Evolutionary conservation across 331 rosid species (phyloP).

Genomic region (Cucumis variabilis): DNA sequence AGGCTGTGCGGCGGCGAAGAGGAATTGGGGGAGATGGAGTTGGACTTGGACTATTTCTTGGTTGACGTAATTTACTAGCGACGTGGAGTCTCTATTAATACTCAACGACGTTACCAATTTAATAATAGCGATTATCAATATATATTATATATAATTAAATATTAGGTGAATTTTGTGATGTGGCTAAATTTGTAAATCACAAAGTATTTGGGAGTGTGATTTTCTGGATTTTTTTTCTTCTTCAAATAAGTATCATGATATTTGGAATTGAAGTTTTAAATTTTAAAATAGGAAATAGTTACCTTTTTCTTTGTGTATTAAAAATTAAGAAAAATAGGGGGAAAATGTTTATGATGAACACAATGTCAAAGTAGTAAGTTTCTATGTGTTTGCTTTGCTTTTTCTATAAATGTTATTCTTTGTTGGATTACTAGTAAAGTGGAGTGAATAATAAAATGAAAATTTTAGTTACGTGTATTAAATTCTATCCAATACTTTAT

Average conservation of each 20-base stretch:
- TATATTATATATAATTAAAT: too few relatives aligned
- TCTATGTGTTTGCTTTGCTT: too few relatives aligned
- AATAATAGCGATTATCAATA: background rate
- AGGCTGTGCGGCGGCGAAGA: conserved; percentile 51
- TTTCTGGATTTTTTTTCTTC: background rate
- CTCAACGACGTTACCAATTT: background rate
- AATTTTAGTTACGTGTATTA: too few relatives aligned
- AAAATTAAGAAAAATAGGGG: too few relatives aligned
- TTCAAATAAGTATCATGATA: background rate
- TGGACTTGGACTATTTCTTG: conserved; percentile 65
- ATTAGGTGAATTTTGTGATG: conserved; percentile 8
- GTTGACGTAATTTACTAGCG: conserved; percentile 45
- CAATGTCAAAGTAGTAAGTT: too few relatives aligned
- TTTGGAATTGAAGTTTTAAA: too few relatives aligned
- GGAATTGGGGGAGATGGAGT: conserved; percentile 78
- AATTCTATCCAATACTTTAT: too few relatives aligned
- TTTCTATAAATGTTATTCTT: too few relatives aligned
- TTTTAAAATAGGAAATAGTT: background rate
- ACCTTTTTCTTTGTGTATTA: too few relatives aligned
- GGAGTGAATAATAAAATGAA: too few relatives aligned
- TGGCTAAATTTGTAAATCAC: background rate
- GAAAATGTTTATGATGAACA: too few relatives aligned
- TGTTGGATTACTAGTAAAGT: too few relatives aligned
- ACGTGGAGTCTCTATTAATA: background rate
- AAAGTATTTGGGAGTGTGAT: background rate